These are phyloP conservation scores for Dissoconium aciculare DNA, from an alignment of 2,329 filamentous ascomycete genomes.

Conservation along the genomic window DNA sequence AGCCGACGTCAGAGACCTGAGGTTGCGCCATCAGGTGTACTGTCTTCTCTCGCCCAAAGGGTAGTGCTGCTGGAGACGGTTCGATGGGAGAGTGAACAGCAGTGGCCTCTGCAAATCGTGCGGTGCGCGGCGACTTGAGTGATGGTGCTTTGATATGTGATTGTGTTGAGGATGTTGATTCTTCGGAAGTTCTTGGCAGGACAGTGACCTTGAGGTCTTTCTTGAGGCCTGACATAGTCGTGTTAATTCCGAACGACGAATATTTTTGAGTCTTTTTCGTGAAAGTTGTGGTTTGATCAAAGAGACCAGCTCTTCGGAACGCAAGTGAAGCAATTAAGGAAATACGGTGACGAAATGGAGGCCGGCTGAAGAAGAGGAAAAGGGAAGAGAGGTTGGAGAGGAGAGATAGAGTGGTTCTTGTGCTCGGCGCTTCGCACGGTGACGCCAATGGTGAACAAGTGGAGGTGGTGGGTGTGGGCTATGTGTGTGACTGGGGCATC, in stretches of 20 bases:
- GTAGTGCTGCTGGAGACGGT: constrained; percentile 24
- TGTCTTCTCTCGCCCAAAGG: constrained; percentile 34
- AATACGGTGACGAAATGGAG: constrained; percentile 9
- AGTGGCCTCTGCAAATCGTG: constrained; percentile 69
- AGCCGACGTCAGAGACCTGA: constrained; percentile 75
- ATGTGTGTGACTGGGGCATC: neutral
- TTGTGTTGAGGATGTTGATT: constrained; percentile 10
- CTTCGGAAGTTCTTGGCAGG: constrained; percentile 24
- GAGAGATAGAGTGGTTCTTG: constrained; percentile 3
- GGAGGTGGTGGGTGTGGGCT: neutral
- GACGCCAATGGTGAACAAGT: constrained; percentile 4
- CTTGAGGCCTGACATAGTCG: constrained; percentile 33
- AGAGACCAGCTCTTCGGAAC: constrained; percentile 21
- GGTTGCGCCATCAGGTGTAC: constrained; percentile 44
- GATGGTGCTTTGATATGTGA: constrained; percentile 17
- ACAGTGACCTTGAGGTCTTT: constrained; percentile 29
- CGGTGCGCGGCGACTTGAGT: constrained; percentile 45
- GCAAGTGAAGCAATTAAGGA: constrained; percentile 12
- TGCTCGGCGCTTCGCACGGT: constrained; percentile 15
- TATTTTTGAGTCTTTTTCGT: constrained; percentile 6
- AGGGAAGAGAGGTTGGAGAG: constrained; percentile 5
- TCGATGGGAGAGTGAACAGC: constrained; percentile 65
- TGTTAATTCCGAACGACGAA: constrained; percentile 23
- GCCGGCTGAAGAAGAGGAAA: constrained; percentile 12
- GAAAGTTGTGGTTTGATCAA: constrained; percentile 11